Percentiles rank a stretch among this genome's conserved stretches.
Conservation (phyloP, 768 basidiomycete genomes). For the Mycena maculata region DNA sequence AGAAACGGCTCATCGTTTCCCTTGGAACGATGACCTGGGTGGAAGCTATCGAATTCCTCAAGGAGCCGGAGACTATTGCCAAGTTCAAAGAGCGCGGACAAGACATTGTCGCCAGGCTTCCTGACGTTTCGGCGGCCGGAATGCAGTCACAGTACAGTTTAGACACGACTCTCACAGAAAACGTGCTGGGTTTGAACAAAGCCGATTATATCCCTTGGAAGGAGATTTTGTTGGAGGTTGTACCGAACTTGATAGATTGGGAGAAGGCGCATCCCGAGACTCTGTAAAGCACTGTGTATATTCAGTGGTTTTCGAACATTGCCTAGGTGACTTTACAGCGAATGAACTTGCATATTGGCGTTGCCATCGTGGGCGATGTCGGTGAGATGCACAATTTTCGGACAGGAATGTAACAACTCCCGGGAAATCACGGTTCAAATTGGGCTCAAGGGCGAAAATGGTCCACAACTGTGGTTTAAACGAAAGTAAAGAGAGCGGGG, state of each 20-base stretch:
- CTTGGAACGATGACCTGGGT: conserved; percentile 10
- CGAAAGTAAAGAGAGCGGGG: too few species aligned
- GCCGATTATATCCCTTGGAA: conserved; percentile 9
- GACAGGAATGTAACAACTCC: too few species aligned
- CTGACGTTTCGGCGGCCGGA: not conserved
- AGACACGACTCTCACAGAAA: conserved; percentile 14
- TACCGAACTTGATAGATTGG: conserved; percentile 18
- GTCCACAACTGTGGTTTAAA: too few species aligned
- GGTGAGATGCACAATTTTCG: too few species aligned
- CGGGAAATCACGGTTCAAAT: too few species aligned
- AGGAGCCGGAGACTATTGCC: not conserved
- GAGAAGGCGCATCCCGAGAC: too few species aligned
- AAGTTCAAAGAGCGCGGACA: conserved; percentile 7
- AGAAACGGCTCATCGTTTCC: conserved; percentile 21
- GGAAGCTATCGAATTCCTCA: conserved; percentile 15
- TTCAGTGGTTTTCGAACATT: too few species aligned
- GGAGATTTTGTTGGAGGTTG: conserved; percentile 18
- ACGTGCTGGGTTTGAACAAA: conserved; percentile 5
- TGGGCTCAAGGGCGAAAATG: too few species aligned
- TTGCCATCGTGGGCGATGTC: too few species aligned
- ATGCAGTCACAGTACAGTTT: not conserved
- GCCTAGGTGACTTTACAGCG: too few species aligned
- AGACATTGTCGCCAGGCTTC: conserved; percentile 13
- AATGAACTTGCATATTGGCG: too few species aligned
- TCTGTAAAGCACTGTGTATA: too few species aligned